phyloP scores from a whole-genome alignment of 108 stramenopile species.

The Epithemia pelagica region DNA sequence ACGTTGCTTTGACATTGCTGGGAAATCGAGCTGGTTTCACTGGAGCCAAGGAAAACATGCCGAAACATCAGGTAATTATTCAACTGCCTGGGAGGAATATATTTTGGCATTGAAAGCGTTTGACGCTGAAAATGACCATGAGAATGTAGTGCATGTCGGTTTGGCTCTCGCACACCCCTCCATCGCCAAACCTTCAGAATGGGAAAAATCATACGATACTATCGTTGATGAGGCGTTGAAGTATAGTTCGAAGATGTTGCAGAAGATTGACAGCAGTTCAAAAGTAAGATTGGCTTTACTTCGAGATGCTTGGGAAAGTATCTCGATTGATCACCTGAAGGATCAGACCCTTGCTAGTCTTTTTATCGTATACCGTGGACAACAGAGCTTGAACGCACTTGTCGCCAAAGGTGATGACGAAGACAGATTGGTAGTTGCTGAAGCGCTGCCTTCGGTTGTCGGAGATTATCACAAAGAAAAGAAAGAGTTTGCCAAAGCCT shows the following conservation, averaged over 20 bases:
- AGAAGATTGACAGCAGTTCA: neutral
- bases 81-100: neutral
- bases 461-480: slow-evolving; percentile 1
- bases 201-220: neutral
- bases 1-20: slow-evolving; percentile 20
- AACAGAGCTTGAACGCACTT: neutral
- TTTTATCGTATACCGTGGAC: neutral
- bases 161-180: neutral
- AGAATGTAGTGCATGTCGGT: neutral
- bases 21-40: slow-evolving; percentile 9
- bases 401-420: neutral
- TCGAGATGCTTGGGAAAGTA: neutral
- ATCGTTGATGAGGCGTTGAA: neutral
- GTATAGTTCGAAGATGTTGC: neutral
- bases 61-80: neutral
- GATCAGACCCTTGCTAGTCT: neutral
- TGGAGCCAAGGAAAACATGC: neutral
- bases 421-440: neutral
- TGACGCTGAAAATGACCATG: neutral
- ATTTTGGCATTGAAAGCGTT: neutral
- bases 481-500: neutral
- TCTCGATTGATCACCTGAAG: neutral
- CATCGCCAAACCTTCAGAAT: neutral
- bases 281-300: neutral
- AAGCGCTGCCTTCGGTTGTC: neutral